Evolutionary conservation across 2,329 filamentous ascomycete genomes (phyloP), one percentile per base, ranked within the genome.

Genomic region (Zymoseptoria pseudotritici): DNA sequence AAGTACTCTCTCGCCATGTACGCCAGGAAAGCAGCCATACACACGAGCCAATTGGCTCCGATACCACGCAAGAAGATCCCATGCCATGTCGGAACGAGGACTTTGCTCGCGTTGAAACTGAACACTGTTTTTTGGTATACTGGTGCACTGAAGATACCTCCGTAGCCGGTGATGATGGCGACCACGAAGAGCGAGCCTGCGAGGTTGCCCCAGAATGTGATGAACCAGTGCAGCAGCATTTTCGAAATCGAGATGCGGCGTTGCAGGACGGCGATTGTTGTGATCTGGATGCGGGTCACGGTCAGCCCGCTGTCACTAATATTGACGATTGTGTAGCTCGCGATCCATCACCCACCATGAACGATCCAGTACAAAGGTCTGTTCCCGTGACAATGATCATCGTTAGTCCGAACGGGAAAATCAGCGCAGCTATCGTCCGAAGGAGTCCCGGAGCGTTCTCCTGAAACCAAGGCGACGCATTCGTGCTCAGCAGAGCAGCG

Each of bases 11-110:
- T 76, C 4, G 78, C 79, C 58, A 80, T 78, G 3, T 79, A 72
- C 1, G 74, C 75, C 8, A 81, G 71, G 60, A 76, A 84, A 52
- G 79, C 77, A 0, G 80, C 80, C 24, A 84, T 71, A 59, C 80
- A 83, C 2, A 85, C 82, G 0, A 85, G 76, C 82, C 81, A 84
- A 70, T 84, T 84, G 65, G 68, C 69, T 4, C 82, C 79, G 52
- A 85, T 82, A 1, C 72, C 82, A 50, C 79, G 76, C 0, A 84
- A 70, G 66, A 85, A 82, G 55, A 84, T 80, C 58, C 79, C 76
- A 55, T 81, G 78, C 73, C 80, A 81, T 2, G 74, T 64, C 0
- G 81, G 81, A 0, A 70, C 74, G 9, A 82, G 69, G 61, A 77
- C 78, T 63, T 84, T 84, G 19, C 75, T 73, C 9, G 74, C 79